Base-by-base conservation (phyloP, 2,329 filamentous ascomycete genomes). In the Fusarium cicatricum region DNA sequence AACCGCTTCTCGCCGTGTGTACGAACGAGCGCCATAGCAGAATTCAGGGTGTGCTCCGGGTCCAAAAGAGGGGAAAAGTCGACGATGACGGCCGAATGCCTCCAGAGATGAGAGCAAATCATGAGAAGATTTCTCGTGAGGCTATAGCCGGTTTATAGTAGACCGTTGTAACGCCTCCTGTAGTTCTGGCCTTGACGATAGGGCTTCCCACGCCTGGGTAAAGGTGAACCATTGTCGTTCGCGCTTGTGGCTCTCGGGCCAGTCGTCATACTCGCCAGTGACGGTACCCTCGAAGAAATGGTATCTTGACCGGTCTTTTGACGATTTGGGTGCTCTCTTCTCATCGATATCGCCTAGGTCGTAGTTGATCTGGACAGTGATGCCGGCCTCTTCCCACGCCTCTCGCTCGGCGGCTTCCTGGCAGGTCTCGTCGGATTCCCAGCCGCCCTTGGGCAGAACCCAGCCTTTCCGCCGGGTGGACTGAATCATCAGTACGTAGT, bases 301-400 rank as follows among this genome's bases (percentile, higher is more conserved):
- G 74, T 93, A 94, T 68, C 82, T 82, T 51, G 84, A 80, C 40
- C 80, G 78, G 62, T 86, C 83, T 73, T 87, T 86, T 58, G 86
- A 85, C 53, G 80, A 80, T 74, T 94, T 94, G 32, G 91, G 91
- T 7, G 91, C 84, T 53, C 92, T 86, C 73, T 87, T 90, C 77
- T 99, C 95, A 49, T 88, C 80, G 67, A 99, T 96, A 62, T 89
- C 84, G 62, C 93, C 93, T 44, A 99, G 84, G 74, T 97, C 92
- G 73, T 89, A 90, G 68, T 90, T 88, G 74, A 97, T 88, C 55
- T 85, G 89, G 75, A 94, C 90, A 69, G 90, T 82, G 70, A 98
- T 96, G 70, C 95, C 95, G 36, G 93, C 95, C 79, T 98, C 95
- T 79, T 98, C 95, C 95, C 95, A 98, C 58, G 95, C 95, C 77